phyloP scores from a whole-genome alignment of 805 yeast genomes.

The Spathaspora hagerdaliae region DNA sequence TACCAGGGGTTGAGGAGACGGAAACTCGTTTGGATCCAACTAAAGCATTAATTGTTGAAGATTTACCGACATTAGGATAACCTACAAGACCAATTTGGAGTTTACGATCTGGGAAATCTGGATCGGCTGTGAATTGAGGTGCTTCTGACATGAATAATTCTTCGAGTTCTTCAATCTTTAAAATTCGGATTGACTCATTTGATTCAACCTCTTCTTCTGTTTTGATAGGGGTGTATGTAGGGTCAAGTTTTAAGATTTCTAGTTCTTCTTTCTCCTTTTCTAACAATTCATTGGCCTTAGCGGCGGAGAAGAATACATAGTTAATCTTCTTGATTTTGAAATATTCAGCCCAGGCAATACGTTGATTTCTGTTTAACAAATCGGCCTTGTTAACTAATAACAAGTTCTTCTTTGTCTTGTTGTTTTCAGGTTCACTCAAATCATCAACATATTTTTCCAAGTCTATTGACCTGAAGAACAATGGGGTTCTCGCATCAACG shows the following conservation, averaged over 20 bases:
- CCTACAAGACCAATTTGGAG: conserved; percentile 95
- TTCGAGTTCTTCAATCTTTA: conserved; percentile 83
- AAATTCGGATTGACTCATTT: conserved; percentile 52
- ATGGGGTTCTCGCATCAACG: conserved; percentile 95
- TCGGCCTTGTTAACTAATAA: conserved; percentile 93
- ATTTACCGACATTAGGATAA: conserved; percentile 91
- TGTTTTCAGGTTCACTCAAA: conserved; percentile 48
- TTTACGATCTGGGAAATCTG: conserved; percentile 55
- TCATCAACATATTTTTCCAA: conserved; percentile 80
- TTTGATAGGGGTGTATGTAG: not conserved
- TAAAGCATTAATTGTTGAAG: conserved; percentile 95
- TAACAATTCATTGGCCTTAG: conserved; percentile 69
- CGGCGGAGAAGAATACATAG: conserved; percentile 91
- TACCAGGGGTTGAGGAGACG: conserved; percentile 97
- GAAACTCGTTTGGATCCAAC: conserved; percentile 98
- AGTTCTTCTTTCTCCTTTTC: conserved; percentile 55
- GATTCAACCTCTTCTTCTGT: conserved; percentile 14
- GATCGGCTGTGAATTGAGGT: conserved; percentile 58
- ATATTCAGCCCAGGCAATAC: conserved; percentile 83
- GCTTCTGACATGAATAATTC: conserved; percentile 70
- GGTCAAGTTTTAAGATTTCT: conserved; percentile 20
- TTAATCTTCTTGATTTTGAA: conserved; percentile 66
- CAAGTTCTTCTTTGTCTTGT: conserved; percentile 62
- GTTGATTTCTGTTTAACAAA: conserved; percentile 69
- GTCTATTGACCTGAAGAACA: conserved; percentile 84